Percentiles rank a stretch among this genome's conserved stretches.
phyloP scores from a whole-genome alignment of 1,284 basidiomycete species.

The Chalciporus sp. region DNA sequence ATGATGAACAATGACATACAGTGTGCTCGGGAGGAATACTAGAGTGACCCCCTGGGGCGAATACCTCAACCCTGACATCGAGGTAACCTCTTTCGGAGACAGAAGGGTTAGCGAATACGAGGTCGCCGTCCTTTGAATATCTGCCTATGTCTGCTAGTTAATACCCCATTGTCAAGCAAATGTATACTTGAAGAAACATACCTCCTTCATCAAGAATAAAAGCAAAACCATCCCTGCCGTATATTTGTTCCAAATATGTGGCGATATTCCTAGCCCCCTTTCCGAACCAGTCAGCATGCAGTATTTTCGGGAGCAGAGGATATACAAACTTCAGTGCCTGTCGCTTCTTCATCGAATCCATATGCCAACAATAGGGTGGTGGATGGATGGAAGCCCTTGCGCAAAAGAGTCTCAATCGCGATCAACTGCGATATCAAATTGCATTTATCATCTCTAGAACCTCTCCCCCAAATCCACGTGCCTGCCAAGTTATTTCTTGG shows the following conservation, averaged over 20 bases:
- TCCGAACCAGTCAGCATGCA: conserved; percentile 2
- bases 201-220: conserved; percentile 64
- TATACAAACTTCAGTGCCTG: conserved; percentile 47
- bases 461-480: conserved; percentile 46
- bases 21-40: conserved; percentile 65
- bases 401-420: conserved; percentile 59
- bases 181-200: conserved; percentile 13
- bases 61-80: conserved; percentile 56
- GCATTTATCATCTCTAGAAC: conserved; percentile 44
- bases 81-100: conserved; percentile 72
- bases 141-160: not conserved
- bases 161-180: not conserved
- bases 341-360: conserved; percentile 77
- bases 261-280: conserved; percentile 59
- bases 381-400: conserved; percentile 53
- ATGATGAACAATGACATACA: conserved; percentile 28
- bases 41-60: conserved; percentile 69
- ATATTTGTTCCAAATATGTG: conserved; percentile 49
- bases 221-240: conserved; percentile 61
- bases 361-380: conserved; percentile 68
- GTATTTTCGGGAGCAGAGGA: not conserved
- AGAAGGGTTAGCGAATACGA: conserved; percentile 52
- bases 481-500: conserved; percentile 4
- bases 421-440: conserved; percentile 43
- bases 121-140: not conserved